Percentiles rank a stretch among this genome's conserved stretches.
phyloP scores from a whole-genome alignment of 2,329 filamentous ascomycete species.

The Neophaeococcomyces aloes region DNA sequence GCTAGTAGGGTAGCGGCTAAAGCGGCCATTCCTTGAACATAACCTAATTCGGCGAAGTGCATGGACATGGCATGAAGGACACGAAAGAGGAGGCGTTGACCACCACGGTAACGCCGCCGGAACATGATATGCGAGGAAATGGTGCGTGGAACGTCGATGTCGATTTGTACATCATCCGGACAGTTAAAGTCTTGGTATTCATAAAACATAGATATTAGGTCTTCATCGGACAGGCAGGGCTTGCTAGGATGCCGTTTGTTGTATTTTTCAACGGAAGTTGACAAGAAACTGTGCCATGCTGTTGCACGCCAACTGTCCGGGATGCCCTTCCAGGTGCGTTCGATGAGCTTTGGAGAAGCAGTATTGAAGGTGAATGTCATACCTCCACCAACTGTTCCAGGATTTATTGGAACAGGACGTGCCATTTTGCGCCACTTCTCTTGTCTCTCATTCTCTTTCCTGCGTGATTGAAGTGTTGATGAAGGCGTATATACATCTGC shows the following conservation, averaged over 20 bases:
- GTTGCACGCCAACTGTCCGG: constrained; percentile 88
- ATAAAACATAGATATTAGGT: constrained; percentile 62
- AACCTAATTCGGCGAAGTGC: constrained; percentile 82
- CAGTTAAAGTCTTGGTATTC: constrained; percentile 63
- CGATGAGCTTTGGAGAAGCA: constrained; percentile 71
- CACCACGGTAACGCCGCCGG: constrained; percentile 76
- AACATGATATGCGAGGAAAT: constrained; percentile 98
- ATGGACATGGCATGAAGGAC: constrained; percentile 85
- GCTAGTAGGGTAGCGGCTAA: constrained; percentile 85
- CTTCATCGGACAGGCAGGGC: constrained; percentile 55
- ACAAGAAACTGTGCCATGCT: constrained; percentile 90
- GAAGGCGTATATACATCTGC: not conserved
- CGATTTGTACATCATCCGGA: constrained; percentile 90
- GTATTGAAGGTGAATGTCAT: constrained; percentile 71
- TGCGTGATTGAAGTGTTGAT: constrained; percentile 12
- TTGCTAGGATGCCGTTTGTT: constrained; percentile 29
- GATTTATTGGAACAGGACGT: constrained; percentile 33
- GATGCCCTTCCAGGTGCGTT: constrained; percentile 95
- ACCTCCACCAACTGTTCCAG: constrained; percentile 39
- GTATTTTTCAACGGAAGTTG: constrained; percentile 56
- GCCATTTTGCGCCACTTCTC: constrained; percentile 62
- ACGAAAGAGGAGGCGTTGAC: constrained; percentile 81
- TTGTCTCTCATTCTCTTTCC: constrained; percentile 51
- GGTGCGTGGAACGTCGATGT: constrained; percentile 89
- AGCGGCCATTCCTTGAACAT: constrained; percentile 96